Evolutionary conservation across 495 filamentous ascomycete genomes (phyloP), one percentile per base, ranked within the genome.

Genomic region (Podospora appendiculata): DNA sequence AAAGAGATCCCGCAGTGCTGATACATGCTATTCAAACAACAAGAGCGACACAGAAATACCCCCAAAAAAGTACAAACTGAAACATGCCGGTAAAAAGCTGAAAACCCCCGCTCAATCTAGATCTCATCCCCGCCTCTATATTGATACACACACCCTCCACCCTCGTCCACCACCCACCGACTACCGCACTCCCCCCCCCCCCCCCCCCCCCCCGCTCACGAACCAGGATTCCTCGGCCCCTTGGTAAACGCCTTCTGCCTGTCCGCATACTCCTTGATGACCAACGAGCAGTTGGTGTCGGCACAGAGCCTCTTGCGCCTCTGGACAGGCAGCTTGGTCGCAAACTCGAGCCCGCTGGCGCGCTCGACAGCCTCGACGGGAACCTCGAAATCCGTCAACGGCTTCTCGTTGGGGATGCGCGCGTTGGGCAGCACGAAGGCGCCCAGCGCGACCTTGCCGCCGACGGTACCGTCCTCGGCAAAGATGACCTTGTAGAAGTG

Each of bases 401-500:
- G 83, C 71, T 89, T 95, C 35, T 84, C 80, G 58, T 96, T 97
- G 18, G 84, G 70, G 61, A 98, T 97, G n/a, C 67, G 73, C 12
- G 89, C 91, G 65, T 98, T 98, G 8, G 93, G 93, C 60, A 98
- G 73, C 46, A 98, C 93, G 63, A 98, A 98, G 3, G 93, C 94
- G 17, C 88, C 94, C 8, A 98, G 67, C 3, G 90, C 89, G 3
- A 98, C 93, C 51, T 85, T 86, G 5, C 90, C 8, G 78, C 79
- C 1, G 71, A 32, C 70, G 12, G 68, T 76, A 1, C 87, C 87
- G 59, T 95, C 89, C 69, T 97, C 93, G 5, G 87, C 93, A 60
- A 94, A 93, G 48, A 98, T 89, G 47, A 98, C 88, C 74, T 98
- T 98, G 75, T 93, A 98, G 75, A 98, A 98, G 66, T 98, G 93